phyloP scores from a whole-genome alignment of 2,329 filamentous ascomycete genomes.

The Onygena corvina region DNA sequence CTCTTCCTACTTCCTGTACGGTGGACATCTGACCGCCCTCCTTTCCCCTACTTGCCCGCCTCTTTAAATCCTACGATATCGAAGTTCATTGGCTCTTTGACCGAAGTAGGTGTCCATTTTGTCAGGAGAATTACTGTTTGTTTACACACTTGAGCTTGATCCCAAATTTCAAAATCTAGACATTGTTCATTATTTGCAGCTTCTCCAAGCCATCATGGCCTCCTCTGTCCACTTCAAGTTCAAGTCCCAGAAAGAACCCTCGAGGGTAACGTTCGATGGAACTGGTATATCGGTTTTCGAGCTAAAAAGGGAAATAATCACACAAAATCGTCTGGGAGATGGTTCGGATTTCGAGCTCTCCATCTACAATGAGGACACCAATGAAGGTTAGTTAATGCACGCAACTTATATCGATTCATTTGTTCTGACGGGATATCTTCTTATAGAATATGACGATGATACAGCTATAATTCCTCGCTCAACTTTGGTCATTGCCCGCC shows the following conservation, averaged over 20 bases:
- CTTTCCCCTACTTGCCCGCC: not conserved
- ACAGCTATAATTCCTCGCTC: slow-evolving; percentile 94
- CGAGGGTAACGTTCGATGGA: slow-evolving; percentile 90
- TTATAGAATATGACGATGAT: slow-evolving; percentile 86
- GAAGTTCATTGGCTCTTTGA: not conserved
- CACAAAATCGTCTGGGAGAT: slow-evolving; percentile 82
- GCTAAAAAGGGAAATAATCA: slow-evolving; percentile 96
- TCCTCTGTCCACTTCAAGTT: slow-evolving; percentile 99
- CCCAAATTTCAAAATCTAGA: slow-evolving; percentile 15
- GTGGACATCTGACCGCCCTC: not conserved
- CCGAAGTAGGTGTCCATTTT: not conserved
- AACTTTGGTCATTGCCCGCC: slow-evolving; percentile 79
- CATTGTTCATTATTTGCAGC: slow-evolving; percentile 14
- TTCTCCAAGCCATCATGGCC: slow-evolving; percentile 50
- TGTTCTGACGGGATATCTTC: not conserved
- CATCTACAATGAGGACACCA: slow-evolving; percentile 84
- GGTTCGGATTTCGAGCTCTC: slow-evolving; percentile 92
- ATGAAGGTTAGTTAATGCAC: slow-evolving; percentile 57
- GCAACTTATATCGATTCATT: not conserved
- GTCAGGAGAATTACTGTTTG: not conserved
- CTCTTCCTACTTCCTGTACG: not conserved
- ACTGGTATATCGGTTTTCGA: slow-evolving; percentile 98
- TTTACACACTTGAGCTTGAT: slow-evolving; percentile 5
- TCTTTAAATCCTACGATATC: not conserved
- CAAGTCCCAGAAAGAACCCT: slow-evolving; percentile 94